Percentiles rank a stretch among this genome's conserved stretches.
These are phyloP conservation scores for Tanacetum coccineum DNA, from an alignment of 129 eudicot genomes.

Conservation along the genomic window DNA sequence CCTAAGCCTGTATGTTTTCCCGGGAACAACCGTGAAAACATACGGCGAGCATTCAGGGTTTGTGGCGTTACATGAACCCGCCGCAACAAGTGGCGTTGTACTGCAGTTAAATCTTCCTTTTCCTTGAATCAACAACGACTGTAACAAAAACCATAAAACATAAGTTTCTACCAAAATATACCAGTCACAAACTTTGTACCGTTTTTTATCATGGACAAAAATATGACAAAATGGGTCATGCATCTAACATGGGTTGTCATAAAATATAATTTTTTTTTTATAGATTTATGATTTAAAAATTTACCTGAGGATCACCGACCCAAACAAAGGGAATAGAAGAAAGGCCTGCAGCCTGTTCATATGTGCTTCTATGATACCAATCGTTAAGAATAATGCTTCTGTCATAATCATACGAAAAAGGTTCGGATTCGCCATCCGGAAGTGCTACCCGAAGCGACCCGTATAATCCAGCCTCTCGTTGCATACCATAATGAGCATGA, in stretches of 20 bases:
- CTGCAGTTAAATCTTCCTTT: conserved; percentile 68
- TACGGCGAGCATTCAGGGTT: conserved; percentile 70
- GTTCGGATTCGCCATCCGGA: conserved; percentile 56
- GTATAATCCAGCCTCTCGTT: conserved; percentile 75
- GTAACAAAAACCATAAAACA: no score
- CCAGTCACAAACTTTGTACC: background rate
- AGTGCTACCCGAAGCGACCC: conserved; percentile 64
- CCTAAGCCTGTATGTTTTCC: no score
- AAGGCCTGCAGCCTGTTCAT: conserved; percentile 70
- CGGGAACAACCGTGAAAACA: no score
- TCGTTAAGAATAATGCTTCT: conserved; percentile 67
- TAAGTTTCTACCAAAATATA: no score
- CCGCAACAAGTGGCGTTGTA: conserved; percentile 29
- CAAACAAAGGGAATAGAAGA: conserved; percentile 68
- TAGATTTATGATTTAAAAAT: background rate
- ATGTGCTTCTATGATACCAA: conserved; percentile 79
- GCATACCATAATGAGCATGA: conserved; percentile 95
- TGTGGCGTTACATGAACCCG: conserved; percentile 45
- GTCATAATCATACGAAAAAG: conserved; percentile 66
- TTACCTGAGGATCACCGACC: conserved; percentile 95
- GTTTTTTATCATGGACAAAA: background rate
- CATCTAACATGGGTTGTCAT: background rate
- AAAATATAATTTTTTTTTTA: background rate
- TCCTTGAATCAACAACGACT: conserved; percentile 87
- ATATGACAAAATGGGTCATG: background rate